These are phyloP conservation scores for Diaporthe ampelina DNA, from an alignment of 2,329 filamentous ascomycete genomes.

Conservation along the genomic window DNA sequence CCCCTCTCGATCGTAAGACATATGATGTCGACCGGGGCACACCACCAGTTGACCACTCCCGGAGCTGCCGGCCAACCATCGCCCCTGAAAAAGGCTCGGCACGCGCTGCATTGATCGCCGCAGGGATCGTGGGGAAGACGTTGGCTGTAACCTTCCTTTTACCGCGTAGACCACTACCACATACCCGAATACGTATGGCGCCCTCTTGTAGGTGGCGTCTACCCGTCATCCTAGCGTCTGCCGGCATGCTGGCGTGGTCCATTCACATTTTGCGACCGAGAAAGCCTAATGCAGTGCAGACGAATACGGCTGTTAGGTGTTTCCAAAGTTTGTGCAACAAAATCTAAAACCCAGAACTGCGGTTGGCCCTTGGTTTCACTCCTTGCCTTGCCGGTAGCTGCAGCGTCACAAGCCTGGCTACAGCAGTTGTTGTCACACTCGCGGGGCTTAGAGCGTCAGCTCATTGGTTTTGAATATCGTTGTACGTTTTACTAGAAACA, in stretches of 20 bases:
- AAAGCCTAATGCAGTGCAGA: constrained; percentile 10
- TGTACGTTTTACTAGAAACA: too few relatives aligned
- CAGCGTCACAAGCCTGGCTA: neutral
- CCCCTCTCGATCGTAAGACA: neutral
- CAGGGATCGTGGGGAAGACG: constrained; percentile 2
- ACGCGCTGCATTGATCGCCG: constrained; percentile 18
- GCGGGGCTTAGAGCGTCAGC: neutral
- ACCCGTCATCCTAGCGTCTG: constrained; percentile 11
- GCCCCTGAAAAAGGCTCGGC: constrained; percentile 18
- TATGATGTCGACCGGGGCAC: constrained; percentile 1
- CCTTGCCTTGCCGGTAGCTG: neutral
- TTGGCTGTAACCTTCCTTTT: constrained; percentile 5
- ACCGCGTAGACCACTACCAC: too few relatives aligned
- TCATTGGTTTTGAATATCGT: neutral
- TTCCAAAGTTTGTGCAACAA: constrained; percentile 3
- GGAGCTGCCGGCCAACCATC: constrained; percentile 1
- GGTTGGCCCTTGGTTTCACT: constrained; percentile 9
- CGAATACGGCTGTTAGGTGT: constrained; percentile 6
- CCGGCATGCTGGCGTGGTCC: neutral
- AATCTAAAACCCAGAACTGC: constrained; percentile 1
- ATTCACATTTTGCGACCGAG: neutral
- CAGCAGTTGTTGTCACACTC: neutral
- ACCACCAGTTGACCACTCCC: constrained; percentile 7
- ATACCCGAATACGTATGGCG: constrained; percentile 1
- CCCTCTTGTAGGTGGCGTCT: neutral